A percentile compares a stretch with the other conserved stretches of the same genome.
Conservation (phyloP, 2,329 filamentous ascomycete species). For the Cladosporium sphaerospermum region DNA sequence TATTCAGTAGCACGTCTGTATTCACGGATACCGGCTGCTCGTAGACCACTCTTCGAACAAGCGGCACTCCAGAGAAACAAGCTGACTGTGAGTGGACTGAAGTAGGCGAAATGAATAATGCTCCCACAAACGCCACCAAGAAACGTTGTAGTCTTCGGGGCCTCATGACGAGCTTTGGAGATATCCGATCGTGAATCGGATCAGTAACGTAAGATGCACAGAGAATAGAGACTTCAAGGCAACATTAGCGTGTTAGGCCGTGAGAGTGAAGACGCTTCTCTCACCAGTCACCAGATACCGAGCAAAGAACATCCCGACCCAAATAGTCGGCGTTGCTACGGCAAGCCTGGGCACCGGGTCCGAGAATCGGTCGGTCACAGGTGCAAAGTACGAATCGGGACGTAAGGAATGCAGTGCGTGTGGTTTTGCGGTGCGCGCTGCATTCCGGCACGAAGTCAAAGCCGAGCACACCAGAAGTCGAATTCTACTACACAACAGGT, state of each 20-base stretch:
- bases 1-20: slow-evolving; percentile 23
- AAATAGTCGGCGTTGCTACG: slow-evolving; percentile 8
- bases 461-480: no score
- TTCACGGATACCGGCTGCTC: slow-evolving; percentile 26
- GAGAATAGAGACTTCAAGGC: no score
- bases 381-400: background rate
- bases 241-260: no score
- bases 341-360: background rate
- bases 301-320: background rate
- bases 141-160: background rate
- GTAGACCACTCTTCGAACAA: slow-evolving; percentile 14
- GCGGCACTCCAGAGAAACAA: background rate
- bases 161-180: background rate
- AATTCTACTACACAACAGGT: no score
- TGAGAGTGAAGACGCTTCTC: no score
- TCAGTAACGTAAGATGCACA: background rate
- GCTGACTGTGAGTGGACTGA: background rate
- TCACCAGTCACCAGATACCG: no score
- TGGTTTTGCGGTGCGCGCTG: background rate
- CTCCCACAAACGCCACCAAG: background rate
- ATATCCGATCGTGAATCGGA: background rate
- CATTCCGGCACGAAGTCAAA: background rate
- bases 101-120: background rate
- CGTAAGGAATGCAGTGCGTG: background rate
- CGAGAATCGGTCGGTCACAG: no score